A percentile compares a stretch with the other conserved stretches of the same genome.
These are phyloP conservation scores for Globisporangium recalcitrans DNA, from an alignment of 352 stramenopile genomes.

Conservation along the genomic window DNA sequence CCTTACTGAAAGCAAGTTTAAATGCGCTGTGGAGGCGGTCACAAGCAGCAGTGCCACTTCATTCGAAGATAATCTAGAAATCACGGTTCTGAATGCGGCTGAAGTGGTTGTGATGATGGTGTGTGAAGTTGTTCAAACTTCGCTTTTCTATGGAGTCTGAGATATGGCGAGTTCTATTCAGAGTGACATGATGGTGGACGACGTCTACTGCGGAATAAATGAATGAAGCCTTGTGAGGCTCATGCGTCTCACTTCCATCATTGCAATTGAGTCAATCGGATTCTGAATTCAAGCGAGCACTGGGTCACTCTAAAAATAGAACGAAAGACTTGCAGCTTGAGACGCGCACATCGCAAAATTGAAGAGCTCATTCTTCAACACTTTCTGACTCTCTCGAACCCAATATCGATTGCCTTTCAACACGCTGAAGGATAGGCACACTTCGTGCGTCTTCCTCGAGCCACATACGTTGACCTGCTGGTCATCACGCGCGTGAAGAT, in stretches of 20 bases:
- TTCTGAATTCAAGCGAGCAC: not conserved
- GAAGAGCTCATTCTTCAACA: not conserved
- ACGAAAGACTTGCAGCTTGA: not conserved
- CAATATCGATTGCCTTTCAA: not conserved
- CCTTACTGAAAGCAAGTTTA: not conserved
- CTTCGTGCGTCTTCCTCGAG: no score
- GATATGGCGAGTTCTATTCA: no score
- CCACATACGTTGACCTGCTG: not conserved
- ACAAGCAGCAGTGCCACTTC: not conserved
- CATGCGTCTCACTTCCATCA: no score
- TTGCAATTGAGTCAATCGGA: not conserved
- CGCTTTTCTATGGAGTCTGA: not conserved
- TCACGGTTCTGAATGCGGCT: not conserved
- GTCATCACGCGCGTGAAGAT: not conserved
- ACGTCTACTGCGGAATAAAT: no score
- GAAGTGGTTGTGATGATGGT: not conserved
- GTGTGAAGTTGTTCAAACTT: not conserved
- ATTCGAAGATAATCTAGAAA: not conserved
- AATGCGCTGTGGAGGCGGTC: not conserved
- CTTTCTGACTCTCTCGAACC: not conserved
- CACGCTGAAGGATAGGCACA: no score
- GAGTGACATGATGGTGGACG: no score
- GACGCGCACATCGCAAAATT: not conserved
- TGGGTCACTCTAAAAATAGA: not conserved
- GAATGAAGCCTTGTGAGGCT: no score